Evolutionary conservation across 345 rosid genomes (phyloP), one percentile per base, ranked within the genome.

Genomic region (Eutrema japonicum): DNA sequence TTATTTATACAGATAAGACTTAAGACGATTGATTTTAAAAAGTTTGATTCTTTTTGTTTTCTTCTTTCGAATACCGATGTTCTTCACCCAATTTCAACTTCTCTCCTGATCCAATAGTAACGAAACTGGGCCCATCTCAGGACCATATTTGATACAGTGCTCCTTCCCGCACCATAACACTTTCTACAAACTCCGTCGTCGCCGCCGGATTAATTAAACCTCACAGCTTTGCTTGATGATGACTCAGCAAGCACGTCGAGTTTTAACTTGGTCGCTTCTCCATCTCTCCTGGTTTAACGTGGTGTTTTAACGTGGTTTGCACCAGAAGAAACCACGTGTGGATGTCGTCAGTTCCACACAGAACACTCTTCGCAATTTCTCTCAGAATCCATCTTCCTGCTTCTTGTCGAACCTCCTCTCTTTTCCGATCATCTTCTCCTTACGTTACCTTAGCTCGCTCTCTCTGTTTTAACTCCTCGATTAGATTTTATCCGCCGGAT

Each of bases 261-360:
- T 58, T n/a, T 4, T 53, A 50, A 26, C 75, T 41, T 40, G 68
- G 74, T 61, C 69, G 46, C 26, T 2, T 55, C 61, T 55, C 68
- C 60, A 41, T 37, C 36, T 14, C 64, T 46, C 33, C 22, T 18
- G 22, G 22, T 18, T 18, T 18, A 18, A 18, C 22, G 22, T 18
- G 22, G 22, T 0, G 22, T 18, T 18, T 18, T 18, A 18, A 18
- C 71, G 68, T 66, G 68, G 64, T 26, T 18, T 6, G 36, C 57
- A 68, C 26, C 53, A 43, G 4, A 36, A 26, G 48, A 10, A 12
- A 37, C 71, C 79, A 76, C 75, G 70, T 70, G 79, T 69, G 1
- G 49, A 76, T 76, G 79, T 63, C 75, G 89, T 75, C 83, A 46
- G 76, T 79, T 0, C 42, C 85, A 71, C 87, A 52, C 67, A 85